Conservation (phyloP, 805 yeast species). For the Candida koratica region DNA sequence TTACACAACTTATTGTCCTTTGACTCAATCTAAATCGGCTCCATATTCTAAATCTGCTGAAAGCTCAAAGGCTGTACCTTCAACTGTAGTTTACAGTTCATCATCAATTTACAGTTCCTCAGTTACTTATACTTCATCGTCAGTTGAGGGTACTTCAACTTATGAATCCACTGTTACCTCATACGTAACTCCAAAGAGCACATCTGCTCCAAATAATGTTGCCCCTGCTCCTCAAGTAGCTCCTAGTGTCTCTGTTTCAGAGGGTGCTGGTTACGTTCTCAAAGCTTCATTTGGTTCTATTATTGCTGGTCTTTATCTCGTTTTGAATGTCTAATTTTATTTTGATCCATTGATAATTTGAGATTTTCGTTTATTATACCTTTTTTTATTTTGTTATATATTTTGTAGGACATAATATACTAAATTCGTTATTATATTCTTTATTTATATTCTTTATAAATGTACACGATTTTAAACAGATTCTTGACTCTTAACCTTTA, state of each 20-base stretch:
- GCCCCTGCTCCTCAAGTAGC: constrained; percentile 14
- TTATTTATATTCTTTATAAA: not conserved
- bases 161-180: constrained; percentile 15
- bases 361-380: not conserved
- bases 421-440: not conserved
- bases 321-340: constrained; percentile 11
- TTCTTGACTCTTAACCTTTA: constrained; percentile 26
- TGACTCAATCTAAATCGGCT: constrained; percentile 7
- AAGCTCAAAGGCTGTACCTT: too few relatives aligned
- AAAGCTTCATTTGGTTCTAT: constrained; percentile 14
- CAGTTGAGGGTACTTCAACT: constrained; percentile 10
- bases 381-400: not conserved
- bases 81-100: too few relatives aligned
- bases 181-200: not conserved
- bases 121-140: constrained; percentile 9
- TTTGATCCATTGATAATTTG: too few relatives aligned
- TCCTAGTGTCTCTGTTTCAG: constrained; percentile 11
- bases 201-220: constrained; percentile 10
- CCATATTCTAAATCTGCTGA: too few relatives aligned
- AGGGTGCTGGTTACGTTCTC: constrained; percentile 13
- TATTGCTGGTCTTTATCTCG: constrained; percentile 14
- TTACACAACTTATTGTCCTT: constrained; percentile 18
- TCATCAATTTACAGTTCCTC: constrained; percentile 14
- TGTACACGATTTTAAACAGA: constrained; percentile 1
- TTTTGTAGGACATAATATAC: not conserved